Conservation (phyloP, 768 basidiomycete genomes). For the Amanita brunnescens region DNA sequence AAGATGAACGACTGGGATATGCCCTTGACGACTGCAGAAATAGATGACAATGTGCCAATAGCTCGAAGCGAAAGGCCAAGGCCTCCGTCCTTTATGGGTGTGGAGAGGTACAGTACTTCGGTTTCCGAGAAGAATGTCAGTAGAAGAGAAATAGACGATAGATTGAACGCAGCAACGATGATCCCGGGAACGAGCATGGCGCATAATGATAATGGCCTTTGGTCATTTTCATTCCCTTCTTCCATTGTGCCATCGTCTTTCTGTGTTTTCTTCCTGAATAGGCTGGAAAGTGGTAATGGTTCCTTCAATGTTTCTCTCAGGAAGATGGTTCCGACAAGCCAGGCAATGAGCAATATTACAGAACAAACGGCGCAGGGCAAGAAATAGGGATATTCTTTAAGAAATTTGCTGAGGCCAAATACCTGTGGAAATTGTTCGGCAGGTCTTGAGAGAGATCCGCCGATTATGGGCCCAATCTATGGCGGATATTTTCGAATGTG, state of each 20-base stretch:
- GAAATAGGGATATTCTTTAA: no score
- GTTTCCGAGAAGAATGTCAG: no score
- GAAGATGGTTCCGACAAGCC: no score
- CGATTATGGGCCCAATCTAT: no score
- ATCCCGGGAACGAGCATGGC: slow-evolving; percentile 24
- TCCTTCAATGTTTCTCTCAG: no score
- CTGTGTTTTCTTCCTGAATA: background rate
- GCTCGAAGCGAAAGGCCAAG: slow-evolving; percentile 45
- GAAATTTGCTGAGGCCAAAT: no score
- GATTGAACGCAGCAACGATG: slow-evolving; percentile 39
- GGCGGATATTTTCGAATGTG: no score
- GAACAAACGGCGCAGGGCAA: slow-evolving; percentile 14
- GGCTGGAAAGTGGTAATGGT: no score
- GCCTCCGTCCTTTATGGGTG: no score
- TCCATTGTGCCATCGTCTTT: background rate
- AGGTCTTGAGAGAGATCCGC: no score
- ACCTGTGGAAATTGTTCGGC: no score
- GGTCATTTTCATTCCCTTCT: background rate
- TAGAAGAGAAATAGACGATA: background rate
- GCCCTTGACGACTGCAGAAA: slow-evolving; percentile 46
- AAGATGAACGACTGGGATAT: slow-evolving; percentile 47
- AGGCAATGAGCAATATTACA: slow-evolving; percentile 36
- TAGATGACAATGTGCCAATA: slow-evolving; percentile 49
- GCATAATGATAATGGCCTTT: background rate
- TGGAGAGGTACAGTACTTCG: no score